Conservation (phyloP, 2,329 filamentous ascomycete genomes). For the Coniosporium tulheliwenetii region DNA sequence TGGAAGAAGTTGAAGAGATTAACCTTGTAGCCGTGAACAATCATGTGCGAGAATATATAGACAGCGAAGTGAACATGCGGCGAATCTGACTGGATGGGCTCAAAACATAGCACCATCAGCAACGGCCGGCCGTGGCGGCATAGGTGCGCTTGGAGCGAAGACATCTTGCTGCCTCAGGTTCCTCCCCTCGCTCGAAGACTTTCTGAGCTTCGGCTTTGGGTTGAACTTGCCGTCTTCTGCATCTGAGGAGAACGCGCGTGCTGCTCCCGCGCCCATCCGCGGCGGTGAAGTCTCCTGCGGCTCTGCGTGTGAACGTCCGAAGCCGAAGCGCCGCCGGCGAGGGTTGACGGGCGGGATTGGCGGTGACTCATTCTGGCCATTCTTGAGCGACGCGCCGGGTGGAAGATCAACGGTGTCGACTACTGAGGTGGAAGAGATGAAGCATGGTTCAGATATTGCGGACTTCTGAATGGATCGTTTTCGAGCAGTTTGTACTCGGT, state of each 20-base stretch:
- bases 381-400: slow-evolving; percentile 36
- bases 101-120: background rate
- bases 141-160: background rate
- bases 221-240: background rate
- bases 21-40: too few species aligned
- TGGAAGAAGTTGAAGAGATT: too few species aligned
- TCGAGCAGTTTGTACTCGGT: slow-evolving; percentile 14
- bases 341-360: slow-evolving; percentile 39
- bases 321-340: slow-evolving; percentile 34
- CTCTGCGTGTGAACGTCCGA: slow-evolving; percentile 15
- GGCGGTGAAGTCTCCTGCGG: background rate
- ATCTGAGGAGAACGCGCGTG: background rate
- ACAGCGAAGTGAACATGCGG: background rate
- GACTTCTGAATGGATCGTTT: slow-evolving; percentile 45
- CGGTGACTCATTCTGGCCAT: slow-evolving; percentile 25
- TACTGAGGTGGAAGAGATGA: slow-evolving; percentile 39
- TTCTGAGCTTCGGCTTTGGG: background rate
- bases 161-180: background rate
- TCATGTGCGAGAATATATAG: background rate
- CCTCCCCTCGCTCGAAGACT: background rate
- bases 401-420: slow-evolving; percentile 43
- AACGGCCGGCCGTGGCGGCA: background rate
- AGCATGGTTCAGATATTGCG: slow-evolving; percentile 45
- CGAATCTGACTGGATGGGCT: background rate
- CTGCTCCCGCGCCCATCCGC: background rate